These are phyloP conservation scores for Pontederia paniculata DNA, from an alignment of 176 grass and related monocot genomes.

Conservation along the genomic window DNA sequence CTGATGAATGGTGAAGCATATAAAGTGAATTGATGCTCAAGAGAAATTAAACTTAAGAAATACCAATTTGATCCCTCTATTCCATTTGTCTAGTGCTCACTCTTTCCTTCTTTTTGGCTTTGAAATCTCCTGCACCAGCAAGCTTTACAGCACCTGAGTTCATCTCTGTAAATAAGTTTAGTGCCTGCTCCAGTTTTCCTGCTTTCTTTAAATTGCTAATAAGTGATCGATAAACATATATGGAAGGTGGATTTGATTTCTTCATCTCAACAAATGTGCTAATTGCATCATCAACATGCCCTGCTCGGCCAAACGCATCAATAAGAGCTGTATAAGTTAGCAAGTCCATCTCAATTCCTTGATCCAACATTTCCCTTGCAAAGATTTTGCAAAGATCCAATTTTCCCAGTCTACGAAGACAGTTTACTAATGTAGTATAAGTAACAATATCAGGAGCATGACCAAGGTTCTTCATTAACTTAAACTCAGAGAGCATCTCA, in stretches of 20 bases:
- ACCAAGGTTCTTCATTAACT: slow-evolving; percentile 49
- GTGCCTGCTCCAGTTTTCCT: slow-evolving; percentile 44
- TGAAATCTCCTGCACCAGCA: slow-evolving; percentile 56
- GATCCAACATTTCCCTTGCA: slow-evolving; percentile 48
- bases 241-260: slow-evolving; percentile 34
- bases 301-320: slow-evolving; percentile 59
- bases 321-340: slow-evolving; percentile 62
- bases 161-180: slow-evolving; percentile 61
- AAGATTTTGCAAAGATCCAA: slow-evolving; percentile 50
- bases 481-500: slow-evolving; percentile 55
- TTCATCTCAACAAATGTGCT: slow-evolving; percentile 66
- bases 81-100: slow-evolving; percentile 14
- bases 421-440: slow-evolving; percentile 86
- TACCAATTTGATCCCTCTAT: background rate
- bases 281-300: slow-evolving; percentile 44
- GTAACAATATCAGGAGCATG: slow-evolving; percentile 62
- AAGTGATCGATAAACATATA: slow-evolving; percentile 73
- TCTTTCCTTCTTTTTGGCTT: slow-evolving; percentile 26
- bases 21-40: too few species aligned
- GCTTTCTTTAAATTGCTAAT: slow-evolving; percentile 51
- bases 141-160: slow-evolving; percentile 37
- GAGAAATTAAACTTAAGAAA: too few species aligned
- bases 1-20: too few species aligned
- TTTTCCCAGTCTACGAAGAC: slow-evolving; percentile 48
- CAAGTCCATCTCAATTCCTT: slow-evolving; percentile 56